Evolutionary conservation across 768 basidiomycete species (phyloP).

Genomic region (Lyophyllum atratum): DNA sequence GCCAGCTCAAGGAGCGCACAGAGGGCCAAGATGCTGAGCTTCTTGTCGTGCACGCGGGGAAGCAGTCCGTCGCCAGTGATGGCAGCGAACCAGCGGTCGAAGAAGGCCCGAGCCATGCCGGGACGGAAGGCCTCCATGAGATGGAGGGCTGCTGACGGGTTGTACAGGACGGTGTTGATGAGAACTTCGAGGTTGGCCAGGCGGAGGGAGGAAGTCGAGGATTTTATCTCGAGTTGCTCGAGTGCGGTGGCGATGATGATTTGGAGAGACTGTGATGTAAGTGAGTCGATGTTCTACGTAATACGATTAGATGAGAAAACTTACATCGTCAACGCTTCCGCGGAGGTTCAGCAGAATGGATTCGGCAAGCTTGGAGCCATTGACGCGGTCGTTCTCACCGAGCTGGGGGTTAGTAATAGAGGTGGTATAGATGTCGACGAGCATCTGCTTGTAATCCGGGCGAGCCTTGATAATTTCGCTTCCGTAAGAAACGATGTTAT

Average conservation of each 20-base stretch:
- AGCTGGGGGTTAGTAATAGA: slow-evolving; percentile 68
- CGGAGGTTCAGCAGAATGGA: slow-evolving; percentile 78
- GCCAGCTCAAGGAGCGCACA: slow-evolving; percentile 77
- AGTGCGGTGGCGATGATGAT: slow-evolving; percentile 65
- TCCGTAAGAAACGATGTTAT: slow-evolving; percentile 89
- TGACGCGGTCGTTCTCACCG: slow-evolving; percentile 82
- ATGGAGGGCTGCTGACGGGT: slow-evolving; percentile 74
- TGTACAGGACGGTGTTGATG: slow-evolving; percentile 82
- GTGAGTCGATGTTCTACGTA: neutral
- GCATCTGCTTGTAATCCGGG: slow-evolving; percentile 75
- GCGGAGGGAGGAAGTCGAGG: slow-evolving; percentile 62
- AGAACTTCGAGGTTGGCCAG: slow-evolving; percentile 84
- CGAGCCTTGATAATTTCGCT: slow-evolving; percentile 72
- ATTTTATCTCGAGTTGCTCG: slow-evolving; percentile 56
- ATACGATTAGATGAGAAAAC: slow-evolving; percentile 22
- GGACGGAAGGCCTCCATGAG: slow-evolving; percentile 65
- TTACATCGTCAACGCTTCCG: slow-evolving; percentile 77
- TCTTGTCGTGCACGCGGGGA: slow-evolving; percentile 91
- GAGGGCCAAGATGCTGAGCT: slow-evolving; percentile 74
- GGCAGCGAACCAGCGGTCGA: slow-evolving; percentile 80
- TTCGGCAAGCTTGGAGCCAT: slow-evolving; percentile 85
- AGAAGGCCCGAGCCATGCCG: slow-evolving; percentile 73
- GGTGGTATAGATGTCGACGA: slow-evolving; percentile 82
- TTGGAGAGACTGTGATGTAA: slow-evolving; percentile 54
- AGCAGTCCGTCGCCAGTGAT: slow-evolving; percentile 63